Evolutionary conservation across 2,329 filamentous ascomycete genomes (phyloP).

Genomic region (Microcyclosporella mali): DNA sequence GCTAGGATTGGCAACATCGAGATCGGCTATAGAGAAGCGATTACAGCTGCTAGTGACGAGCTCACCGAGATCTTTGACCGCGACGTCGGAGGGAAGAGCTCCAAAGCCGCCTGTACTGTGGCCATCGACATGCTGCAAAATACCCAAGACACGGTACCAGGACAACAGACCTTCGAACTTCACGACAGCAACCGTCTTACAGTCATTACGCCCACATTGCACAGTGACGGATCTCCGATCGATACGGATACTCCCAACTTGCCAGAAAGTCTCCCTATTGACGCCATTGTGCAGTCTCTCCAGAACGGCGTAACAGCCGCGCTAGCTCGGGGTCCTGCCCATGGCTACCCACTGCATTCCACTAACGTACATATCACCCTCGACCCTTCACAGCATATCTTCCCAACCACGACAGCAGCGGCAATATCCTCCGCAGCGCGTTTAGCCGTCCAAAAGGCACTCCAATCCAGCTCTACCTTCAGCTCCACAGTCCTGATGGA

Average conservation of each 20-base stretch:
- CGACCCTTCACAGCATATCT: conserved; percentile 58
- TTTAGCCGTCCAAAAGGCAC: conserved; percentile 61
- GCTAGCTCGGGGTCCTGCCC: conserved; percentile 74
- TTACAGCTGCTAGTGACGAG: conserved; percentile 52
- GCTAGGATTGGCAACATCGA: conserved; percentile 82
- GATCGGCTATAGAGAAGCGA: conserved; percentile 87
- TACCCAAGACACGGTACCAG: neutral
- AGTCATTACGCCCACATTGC: conserved; percentile 49
- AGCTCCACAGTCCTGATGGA: conserved; percentile 67
- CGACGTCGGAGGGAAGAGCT: conserved; percentile 70
- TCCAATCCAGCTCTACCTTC: conserved; percentile 54
- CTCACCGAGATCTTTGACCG: conserved; percentile 66
- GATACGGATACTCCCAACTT: conserved; percentile 43
- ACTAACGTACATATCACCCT: conserved; percentile 66
- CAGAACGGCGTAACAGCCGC: conserved; percentile 77
- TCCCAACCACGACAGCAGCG: conserved; percentile 60
- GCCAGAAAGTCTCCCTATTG: conserved; percentile 48
- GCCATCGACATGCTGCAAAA: conserved; percentile 44
- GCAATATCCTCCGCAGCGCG: conserved; percentile 62
- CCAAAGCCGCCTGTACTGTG: conserved; percentile 70
- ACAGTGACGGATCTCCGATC: conserved; percentile 36
- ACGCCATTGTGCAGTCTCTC: conserved; percentile 50
- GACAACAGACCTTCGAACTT: conserved; percentile 36
- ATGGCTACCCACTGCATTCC: conserved; percentile 72
- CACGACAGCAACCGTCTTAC: conserved; percentile 66